Evolutionary conservation across 192 early-diverging fungal species (phyloP).

Genomic region (Jimgerdemannia flammicorona): DNA sequence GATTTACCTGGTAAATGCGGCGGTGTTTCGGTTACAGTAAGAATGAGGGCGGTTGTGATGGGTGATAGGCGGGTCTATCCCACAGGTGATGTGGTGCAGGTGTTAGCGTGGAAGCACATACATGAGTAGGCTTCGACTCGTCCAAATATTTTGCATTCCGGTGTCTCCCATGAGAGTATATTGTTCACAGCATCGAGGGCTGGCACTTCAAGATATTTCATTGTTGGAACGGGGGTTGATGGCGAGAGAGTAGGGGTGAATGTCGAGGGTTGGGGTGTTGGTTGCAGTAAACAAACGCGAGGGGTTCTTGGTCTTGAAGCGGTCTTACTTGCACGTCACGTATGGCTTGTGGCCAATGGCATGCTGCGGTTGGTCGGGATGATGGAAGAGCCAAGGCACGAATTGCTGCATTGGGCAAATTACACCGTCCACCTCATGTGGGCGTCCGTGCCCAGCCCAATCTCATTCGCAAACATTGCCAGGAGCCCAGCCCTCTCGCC

Average conservation of each 20-base stretch:
- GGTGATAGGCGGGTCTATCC: not conserved
- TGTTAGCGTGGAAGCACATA: conserved; percentile 43
- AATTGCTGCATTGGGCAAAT: not conserved
- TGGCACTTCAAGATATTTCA: conserved; percentile 88
- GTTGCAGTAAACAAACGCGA: not conserved
- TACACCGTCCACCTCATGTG: too few species aligned
- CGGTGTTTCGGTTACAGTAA: not conserved
- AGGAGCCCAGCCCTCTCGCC: too few species aligned
- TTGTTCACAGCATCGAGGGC: conserved; percentile 84
- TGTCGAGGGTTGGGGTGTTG: too few species aligned
- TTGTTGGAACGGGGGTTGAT: conserved; percentile 18
- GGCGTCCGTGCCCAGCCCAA: too few species aligned
- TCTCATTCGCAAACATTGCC: too few species aligned
- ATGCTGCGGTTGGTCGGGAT: not conserved
- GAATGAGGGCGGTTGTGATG: not conserved
- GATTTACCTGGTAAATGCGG: conserved; percentile 67
- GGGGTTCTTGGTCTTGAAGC: not conserved
- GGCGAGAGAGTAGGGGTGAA: not conserved
- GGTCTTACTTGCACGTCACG: not conserved
- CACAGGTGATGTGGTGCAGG: not conserved
- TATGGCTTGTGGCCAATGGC: not conserved
- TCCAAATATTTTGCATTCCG: conserved; percentile 80
- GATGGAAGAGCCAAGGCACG: not conserved
- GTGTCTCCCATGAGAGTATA: conserved; percentile 77
- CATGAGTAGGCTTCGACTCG: conserved; percentile 93